Evolutionary conservation across 2,329 filamentous ascomycete genomes (phyloP).

Genomic region (Talaromyces sp.): DNA sequence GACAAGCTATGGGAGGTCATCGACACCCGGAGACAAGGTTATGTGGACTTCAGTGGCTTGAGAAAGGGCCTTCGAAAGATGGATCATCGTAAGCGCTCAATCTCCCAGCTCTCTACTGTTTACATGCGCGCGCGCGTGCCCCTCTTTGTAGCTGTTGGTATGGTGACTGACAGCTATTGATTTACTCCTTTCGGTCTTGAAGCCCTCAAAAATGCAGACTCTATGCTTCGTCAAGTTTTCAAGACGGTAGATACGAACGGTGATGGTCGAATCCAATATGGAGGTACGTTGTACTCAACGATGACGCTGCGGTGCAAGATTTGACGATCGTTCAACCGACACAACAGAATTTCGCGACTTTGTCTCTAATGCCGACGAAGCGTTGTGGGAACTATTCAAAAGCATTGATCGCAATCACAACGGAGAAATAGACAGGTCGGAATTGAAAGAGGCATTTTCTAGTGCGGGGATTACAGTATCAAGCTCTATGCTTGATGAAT

Average conservation of each 20-base stretch:
- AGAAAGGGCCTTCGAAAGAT: conserved; percentile 82
- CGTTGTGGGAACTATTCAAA: conserved; percentile 77
- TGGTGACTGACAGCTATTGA: not conserved
- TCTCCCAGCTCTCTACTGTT: conserved; percentile 14
- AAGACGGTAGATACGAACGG: conserved; percentile 78
- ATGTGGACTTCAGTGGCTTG: conserved; percentile 79
- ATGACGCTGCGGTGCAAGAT: conserved; percentile 3
- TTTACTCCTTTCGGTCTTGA: conserved; percentile 17
- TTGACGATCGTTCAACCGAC: conserved; percentile 21
- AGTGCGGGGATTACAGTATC: conserved; percentile 76
- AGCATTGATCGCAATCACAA: conserved; percentile 83
- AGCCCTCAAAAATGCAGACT: conserved; percentile 88
- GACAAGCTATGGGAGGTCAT: conserved; percentile 80
- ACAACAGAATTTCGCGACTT: conserved; percentile 79
- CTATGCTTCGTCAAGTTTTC: conserved; percentile 76
- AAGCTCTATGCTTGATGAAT: conserved; percentile 71
- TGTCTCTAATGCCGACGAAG: conserved; percentile 79
- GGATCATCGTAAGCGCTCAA: conserved; percentile 72
- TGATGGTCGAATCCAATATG: conserved; percentile 86
- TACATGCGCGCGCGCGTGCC: conserved; percentile 2
- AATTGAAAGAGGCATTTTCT: conserved; percentile 75
- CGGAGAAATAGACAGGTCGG: conserved; percentile 80
- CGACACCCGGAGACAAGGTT: conserved; percentile 71
- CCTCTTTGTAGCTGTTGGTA: conserved; percentile 3
- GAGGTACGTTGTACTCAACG: conserved; percentile 58